Percentiles rank a stretch among this genome's conserved stretches.
Conservation (phyloP, 2,329 filamentous ascomycete genomes). For the Passalora sequoiae region DNA sequence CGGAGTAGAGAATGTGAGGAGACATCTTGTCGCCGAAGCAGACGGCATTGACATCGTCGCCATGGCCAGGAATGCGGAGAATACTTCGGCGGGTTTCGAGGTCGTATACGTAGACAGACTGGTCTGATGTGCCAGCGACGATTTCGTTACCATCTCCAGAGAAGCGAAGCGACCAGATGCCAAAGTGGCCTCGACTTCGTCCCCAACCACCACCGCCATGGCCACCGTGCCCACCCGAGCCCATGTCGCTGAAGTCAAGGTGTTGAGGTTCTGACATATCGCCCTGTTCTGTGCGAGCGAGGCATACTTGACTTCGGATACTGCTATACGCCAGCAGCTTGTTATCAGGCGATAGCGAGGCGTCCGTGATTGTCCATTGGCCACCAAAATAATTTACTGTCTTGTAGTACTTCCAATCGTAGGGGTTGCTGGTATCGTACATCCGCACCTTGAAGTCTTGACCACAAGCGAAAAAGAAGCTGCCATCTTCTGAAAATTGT, state of each 20-base stretch:
- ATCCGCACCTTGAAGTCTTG: conserved; percentile 93
- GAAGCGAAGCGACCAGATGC: conserved; percentile 82
- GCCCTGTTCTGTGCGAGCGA: conserved; percentile 80
- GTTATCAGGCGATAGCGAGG: conserved; percentile 85
- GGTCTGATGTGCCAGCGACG: conserved; percentile 77
- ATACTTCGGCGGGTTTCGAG: conserved; percentile 74
- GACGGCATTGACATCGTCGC: conserved; percentile 90
- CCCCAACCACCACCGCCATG: conserved; percentile 26
- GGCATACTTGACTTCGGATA: conserved; percentile 74
- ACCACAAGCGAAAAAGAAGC: conserved; percentile 90
- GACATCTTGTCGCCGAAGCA: conserved; percentile 86
- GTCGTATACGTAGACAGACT: conserved; percentile 83
- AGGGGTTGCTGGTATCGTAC: conserved; percentile 96
- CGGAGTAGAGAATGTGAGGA: conserved; percentile 91
- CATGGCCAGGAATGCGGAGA: conserved; percentile 71
- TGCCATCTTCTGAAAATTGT: conserved; percentile 93
- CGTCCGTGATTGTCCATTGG: conserved; percentile 94
- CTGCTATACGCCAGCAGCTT: conserved; percentile 87
- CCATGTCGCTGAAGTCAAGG: conserved; percentile 63
- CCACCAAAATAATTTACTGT: conserved; percentile 86
- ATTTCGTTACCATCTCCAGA: conserved; percentile 87
- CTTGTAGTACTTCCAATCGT: conserved; percentile 95
- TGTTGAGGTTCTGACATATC: conserved; percentile 74
- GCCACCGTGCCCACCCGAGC: conserved; percentile 34
- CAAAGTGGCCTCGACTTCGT: conserved; percentile 29